Percentiles rank a stretch among this genome's conserved stretches.
phyloP scores from a whole-genome alignment of 805 yeast genomes.

The Ogataea methylovora region DNA sequence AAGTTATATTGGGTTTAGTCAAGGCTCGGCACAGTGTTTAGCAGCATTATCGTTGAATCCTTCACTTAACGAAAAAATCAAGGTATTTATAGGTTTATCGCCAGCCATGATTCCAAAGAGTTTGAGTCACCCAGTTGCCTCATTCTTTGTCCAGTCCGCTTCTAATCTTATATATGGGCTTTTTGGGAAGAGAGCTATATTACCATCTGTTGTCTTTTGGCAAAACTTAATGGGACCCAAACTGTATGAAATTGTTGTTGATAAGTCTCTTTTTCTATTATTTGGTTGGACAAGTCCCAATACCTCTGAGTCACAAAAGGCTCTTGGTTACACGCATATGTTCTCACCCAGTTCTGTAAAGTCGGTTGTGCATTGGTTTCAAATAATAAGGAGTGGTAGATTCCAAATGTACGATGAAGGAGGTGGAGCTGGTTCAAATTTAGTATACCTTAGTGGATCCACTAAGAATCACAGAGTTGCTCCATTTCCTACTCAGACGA shows the following conservation, averaged over 20 bases:
- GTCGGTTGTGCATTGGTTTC: constrained; percentile 43
- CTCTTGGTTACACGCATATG: constrained; percentile 42
- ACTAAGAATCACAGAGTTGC: constrained; percentile 37
- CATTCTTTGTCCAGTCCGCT: constrained; percentile 60
- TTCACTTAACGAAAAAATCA: constrained; percentile 47
- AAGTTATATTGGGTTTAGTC: constrained; percentile 82
- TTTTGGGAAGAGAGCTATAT: constrained; percentile 67
- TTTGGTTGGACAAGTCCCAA: constrained; percentile 43
- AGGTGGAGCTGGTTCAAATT: constrained; percentile 23
- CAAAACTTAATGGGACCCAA: constrained; percentile 44
- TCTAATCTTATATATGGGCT: constrained; percentile 65
- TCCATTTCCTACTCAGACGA: constrained; percentile 57
- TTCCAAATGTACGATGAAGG: constrained; percentile 50
- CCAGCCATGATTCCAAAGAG: constrained; percentile 95
- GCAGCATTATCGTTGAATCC: constrained; percentile 69
- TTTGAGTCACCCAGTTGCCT: constrained; percentile 35
- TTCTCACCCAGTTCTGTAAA: constrained; percentile 51
- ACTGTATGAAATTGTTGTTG: constrained; percentile 38
- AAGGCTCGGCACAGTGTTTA: constrained; percentile 91
- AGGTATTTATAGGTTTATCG: constrained; percentile 70
- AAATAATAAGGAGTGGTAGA: constrained; percentile 36
- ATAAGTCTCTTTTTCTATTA: constrained; percentile 33
- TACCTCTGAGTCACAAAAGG: constrained; percentile 35
- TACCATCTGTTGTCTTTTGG: constrained; percentile 67
- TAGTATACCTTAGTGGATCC: constrained; percentile 19